These are phyloP conservation scores for Phytophthora brassicae DNA, from an alignment of 352 stramenopile genomes.

Conservation along the genomic window DNA sequence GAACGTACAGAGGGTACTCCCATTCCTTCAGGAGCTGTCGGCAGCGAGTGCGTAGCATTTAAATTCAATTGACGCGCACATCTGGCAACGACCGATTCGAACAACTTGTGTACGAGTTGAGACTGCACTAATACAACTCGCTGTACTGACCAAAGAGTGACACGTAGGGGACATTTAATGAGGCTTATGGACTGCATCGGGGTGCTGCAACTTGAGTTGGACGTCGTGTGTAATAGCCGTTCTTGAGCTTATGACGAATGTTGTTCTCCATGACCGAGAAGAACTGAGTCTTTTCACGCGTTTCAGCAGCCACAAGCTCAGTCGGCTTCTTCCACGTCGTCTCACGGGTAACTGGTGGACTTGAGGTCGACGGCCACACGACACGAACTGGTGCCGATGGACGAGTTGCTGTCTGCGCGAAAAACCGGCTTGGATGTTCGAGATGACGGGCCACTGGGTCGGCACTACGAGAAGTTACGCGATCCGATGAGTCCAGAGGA, in stretches of 20 bases:
- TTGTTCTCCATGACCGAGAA: conserved; percentile 97
- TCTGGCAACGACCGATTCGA: conserved; percentile 27
- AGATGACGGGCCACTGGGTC: background rate
- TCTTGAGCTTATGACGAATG: conserved; percentile 88
- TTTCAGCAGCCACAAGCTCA: conserved; percentile 77
- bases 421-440: conserved; percentile 9
- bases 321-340: conserved; percentile 97
- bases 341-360: conserved; percentile 90
- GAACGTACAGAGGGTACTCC: conserved; percentile 16
- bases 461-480: background rate
- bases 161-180: conserved; percentile 36
- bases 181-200: conserved; percentile 25
- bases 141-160: conserved; percentile 41
- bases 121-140: conserved; percentile 35
- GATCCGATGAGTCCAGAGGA: too few species aligned
- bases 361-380: conserved; percentile 78
- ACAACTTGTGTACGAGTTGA: conserved; percentile 28
- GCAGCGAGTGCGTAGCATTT: conserved; percentile 43
- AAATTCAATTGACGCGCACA: conserved; percentile 30
- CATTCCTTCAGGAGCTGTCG: conserved; percentile 47
- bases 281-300: conserved; percentile 85
- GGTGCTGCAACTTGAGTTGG: conserved; percentile 28
- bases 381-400: conserved; percentile 40
- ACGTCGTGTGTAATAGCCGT: conserved; percentile 62
- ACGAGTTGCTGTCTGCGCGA: background rate